Base-by-base conservation (phyloP, 345 rosid species). In the Noccaea bulbosa region DNA sequence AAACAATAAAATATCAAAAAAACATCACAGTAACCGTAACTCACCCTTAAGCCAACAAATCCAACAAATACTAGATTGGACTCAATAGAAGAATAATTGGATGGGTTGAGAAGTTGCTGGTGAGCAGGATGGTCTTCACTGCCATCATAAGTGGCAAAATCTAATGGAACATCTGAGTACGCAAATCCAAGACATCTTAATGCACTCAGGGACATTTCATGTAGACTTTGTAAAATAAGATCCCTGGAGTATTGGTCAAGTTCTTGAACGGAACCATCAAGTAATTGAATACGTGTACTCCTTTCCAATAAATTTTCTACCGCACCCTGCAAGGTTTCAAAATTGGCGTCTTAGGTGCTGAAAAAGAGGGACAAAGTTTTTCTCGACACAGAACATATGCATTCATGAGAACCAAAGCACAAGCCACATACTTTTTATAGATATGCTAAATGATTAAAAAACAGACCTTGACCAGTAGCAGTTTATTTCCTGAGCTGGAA, bases 61-160 rank as follows among this genome's bases (percentile, higher is more conserved):
- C 99, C 99, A 67, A 80, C 96, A 73, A 94, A 91, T 54, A 79
- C 30, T 6, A 91, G 92, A 44, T 84, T 73, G 53, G 88, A 86
- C 83, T 94, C 99, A 6, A 94, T 89, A 20, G 91, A 84, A 51
- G 96, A 80, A 74, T 94, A 94, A 20, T 74, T 84, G 38, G 82
- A 56, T 35, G 90, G 95, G 72, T 91, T 67, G 68, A 89, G 97
- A 67, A 94, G 87, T 65, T 88, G 87, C 67, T 82, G 59, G 55
- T 94, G 96, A 49, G 97, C 96, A 66, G 91, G 96, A 55, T 91
- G 97, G 52, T 87, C 96, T 79, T 94, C 99, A 77, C 77, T 84
- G 11, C 99, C 95, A 79, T 89, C 79, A 62, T 91, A 94, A 6
- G 90, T 82, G 35, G 75, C 84, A 81, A 94, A 94, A 20, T 79